Base-by-base conservation (phyloP, 495 filamentous ascomycete species). In the Podospora fimiseda region DNA sequence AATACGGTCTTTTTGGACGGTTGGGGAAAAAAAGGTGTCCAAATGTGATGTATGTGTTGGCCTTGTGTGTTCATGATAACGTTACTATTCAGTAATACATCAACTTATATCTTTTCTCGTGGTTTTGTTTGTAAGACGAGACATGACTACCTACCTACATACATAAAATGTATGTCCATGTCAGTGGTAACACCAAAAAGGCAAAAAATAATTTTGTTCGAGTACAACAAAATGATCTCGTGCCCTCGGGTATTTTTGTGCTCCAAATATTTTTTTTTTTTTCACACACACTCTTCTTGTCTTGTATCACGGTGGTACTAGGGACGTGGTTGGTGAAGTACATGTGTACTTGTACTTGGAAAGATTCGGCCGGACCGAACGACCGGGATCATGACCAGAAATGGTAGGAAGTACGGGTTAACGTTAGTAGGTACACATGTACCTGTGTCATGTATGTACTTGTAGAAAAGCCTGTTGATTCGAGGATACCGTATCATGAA, bases 111-210 rank as follows among this genome's bases (percentile, higher is more conserved):
- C n/a, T 42, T 42, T 42, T 42, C 20, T 19, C 18, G 38, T 40
- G 38, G 39, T 18, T 50, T 51, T 55, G 37, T 52, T 1, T 48
- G 36, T 40, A 1, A 0, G 27, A 43, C 39, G 37, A 27, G 41
- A 52, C 39, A 43, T 56, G 59, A 50, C 41, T 42, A 47, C 48
- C 57, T 58, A 51, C 58, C 57, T 57, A 52, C 53, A 55, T 59
- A 33, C 43, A n/a, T 42, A 42, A 18, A 9, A 42, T 42, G 13
- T 42, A 42, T 42, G 39, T 19, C 39, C 16, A n/a, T n/a, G n/a
- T n/a, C n/a, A n/a, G n/a, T n/a, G n/a, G n/a, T n/a, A n/a, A n/a
- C n/a, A n/a, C n/a, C n/a, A n/a, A n/a, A n/a, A n/a, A n/a, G n/a
- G 27, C 27, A 33, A 6, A 33, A 33, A 33, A 33, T 5, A 33